A percentile compares a stretch with the other conserved stretches of the same genome.
Conservation (phyloP, 1,139 yeast genomes). For the Geotrichum cucujoidarum region DNA sequence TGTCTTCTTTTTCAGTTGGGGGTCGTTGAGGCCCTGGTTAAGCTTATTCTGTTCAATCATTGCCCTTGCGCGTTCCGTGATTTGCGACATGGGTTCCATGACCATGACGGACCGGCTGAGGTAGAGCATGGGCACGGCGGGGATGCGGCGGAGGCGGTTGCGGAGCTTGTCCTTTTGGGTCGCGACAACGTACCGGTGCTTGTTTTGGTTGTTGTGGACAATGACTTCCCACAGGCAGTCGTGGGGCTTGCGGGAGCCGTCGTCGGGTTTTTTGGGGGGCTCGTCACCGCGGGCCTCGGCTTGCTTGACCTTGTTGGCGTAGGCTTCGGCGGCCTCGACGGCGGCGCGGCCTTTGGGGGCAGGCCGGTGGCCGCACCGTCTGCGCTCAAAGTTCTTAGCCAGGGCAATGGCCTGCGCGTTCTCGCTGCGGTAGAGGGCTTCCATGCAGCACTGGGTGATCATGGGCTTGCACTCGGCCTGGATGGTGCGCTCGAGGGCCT, state of each 20-base stretch:
- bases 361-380: slow-evolving; percentile 53
- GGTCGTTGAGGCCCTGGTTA: slow-evolving; percentile 68
- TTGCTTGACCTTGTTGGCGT: slow-evolving; percentile 1
- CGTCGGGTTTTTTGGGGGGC: neutral
- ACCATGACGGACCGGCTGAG: slow-evolving; percentile 91
- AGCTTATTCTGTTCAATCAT: slow-evolving; percentile 61
- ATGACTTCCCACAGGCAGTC: slow-evolving; percentile 76
- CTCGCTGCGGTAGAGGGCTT: slow-evolving; percentile 66
- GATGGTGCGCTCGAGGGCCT: slow-evolving; percentile 74
- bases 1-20: slow-evolving; percentile 26
- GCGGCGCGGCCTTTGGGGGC: slow-evolving; percentile 9
- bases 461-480: slow-evolving; percentile 86
- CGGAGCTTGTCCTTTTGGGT: slow-evolving; percentile 72
- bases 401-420: slow-evolving; percentile 70
- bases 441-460: slow-evolving; percentile 96
- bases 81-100: slow-evolving; percentile 85
- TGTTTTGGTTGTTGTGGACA: slow-evolving; percentile 66
- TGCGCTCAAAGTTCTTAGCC: slow-evolving; percentile 80
- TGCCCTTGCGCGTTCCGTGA: slow-evolving; percentile 54
- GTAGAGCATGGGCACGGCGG: slow-evolving; percentile 86
- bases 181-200: slow-evolving; percentile 86
- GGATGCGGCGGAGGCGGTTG: slow-evolving; percentile 60
- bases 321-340: slow-evolving; percentile 17
- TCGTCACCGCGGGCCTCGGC: neutral
- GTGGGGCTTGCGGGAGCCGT: slow-evolving; percentile 47